phyloP scores from a whole-genome alignment of 2,329 filamentous ascomycete species.

The Didymella pomorum region DNA sequence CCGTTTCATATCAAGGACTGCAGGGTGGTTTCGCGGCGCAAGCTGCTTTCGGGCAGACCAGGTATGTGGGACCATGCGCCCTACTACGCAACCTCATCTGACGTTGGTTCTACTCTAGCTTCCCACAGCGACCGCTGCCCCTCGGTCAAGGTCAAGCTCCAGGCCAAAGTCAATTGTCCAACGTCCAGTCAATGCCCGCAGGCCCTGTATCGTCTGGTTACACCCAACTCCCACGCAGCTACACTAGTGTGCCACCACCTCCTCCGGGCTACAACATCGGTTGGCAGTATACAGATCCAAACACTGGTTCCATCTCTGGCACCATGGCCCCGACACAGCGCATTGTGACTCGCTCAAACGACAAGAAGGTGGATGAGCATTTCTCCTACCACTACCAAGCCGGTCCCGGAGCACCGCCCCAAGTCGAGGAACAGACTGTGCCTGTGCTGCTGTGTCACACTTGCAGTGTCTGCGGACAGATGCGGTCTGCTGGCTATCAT shows the following conservation, averaged over 20 bases:
- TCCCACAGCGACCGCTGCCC: slow-evolving; percentile 31
- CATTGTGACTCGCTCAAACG: slow-evolving; percentile 23
- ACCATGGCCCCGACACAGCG: slow-evolving; percentile 26
- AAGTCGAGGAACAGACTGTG: slow-evolving; percentile 27
- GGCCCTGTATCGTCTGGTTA: slow-evolving; percentile 23
- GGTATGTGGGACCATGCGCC: background rate
- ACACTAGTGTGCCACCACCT: slow-evolving; percentile 22
- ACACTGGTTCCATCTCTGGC: slow-evolving; percentile 7
- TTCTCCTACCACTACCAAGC: slow-evolving; percentile 30
- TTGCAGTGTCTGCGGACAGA: slow-evolving; percentile 45
- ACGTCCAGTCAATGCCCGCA: slow-evolving; percentile 17
- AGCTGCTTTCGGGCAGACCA: slow-evolving; percentile 19
- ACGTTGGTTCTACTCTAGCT: background rate
- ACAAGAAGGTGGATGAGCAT: slow-evolving; percentile 26
- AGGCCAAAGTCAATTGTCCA: background rate
- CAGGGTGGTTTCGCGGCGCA: slow-evolving; percentile 24
- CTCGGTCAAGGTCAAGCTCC: slow-evolving; percentile 23
- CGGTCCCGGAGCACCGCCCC: slow-evolving; percentile 21
- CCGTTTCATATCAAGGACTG: slow-evolving; percentile 29
- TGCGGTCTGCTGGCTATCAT: slow-evolving; percentile 48
- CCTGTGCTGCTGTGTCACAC: slow-evolving; percentile 45
- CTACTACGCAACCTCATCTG: background rate
- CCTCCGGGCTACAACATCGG: slow-evolving; percentile 24
- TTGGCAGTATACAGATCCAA: slow-evolving; percentile 31
- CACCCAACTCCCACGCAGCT: slow-evolving; percentile 18